Evolutionary conservation across 345 rosid species (phyloP).

Genomic region (Trapa bicornis): DNA sequence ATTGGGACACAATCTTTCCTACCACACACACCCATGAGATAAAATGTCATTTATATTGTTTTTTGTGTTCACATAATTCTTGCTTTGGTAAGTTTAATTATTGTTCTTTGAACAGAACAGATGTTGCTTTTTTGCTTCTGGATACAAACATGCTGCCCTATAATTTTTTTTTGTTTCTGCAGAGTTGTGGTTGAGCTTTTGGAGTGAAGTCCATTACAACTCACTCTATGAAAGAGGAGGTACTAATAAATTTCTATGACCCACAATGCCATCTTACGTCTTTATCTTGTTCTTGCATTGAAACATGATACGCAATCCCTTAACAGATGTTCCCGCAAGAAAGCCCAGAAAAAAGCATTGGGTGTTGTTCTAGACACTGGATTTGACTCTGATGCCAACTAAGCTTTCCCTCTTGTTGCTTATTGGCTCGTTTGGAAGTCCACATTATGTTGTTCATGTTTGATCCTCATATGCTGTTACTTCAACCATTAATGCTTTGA

Average conservation of each 20-base stretch:
- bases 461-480: too few species aligned
- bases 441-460: too few species aligned
- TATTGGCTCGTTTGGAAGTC: too few species aligned
- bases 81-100: neutral
- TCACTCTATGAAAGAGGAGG: constrained; percentile 82
- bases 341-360: constrained; percentile 54
- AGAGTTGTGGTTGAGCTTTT: constrained; percentile 92
- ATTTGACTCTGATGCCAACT: too few species aligned
- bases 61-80: neutral
- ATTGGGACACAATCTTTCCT: too few species aligned
- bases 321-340: constrained; percentile 74
- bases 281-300: neutral
- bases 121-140: neutral
- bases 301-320: neutral
- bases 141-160: neutral
- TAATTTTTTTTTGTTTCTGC: constrained; percentile 6
- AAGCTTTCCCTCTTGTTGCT: too few species aligned
- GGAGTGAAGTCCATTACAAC: constrained; percentile 97
- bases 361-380: constrained; percentile 30
- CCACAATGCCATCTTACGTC: too few species aligned
- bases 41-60: neutral
- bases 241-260: constrained; percentile 7
- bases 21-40: neutral
- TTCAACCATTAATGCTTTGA: too few species aligned
- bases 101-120: neutral